These are phyloP conservation scores for Exsudoporus frostii DNA, from an alignment of 768 basidiomycete species.

Conservation along the genomic window DNA sequence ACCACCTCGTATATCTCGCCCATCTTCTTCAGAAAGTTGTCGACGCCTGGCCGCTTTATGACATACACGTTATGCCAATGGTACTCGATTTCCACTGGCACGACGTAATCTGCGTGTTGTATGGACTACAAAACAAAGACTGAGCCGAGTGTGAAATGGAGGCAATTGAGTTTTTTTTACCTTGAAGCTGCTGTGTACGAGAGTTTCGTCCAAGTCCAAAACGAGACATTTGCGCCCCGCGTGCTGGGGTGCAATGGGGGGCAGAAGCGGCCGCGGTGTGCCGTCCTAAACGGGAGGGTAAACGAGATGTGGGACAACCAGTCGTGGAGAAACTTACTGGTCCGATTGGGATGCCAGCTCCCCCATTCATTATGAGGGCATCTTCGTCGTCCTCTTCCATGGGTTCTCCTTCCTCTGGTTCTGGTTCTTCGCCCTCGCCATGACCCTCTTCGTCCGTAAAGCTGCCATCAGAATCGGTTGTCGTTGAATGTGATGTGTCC, in stretches of 20 bases:
- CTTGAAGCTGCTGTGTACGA: conserved; percentile 98
- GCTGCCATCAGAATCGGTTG: conserved; percentile 35
- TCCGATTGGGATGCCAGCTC: conserved; percentile 92
- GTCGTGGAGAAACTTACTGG: conserved; percentile 56
- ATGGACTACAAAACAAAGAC: conserved; percentile 61
- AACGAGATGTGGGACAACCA: background rate
- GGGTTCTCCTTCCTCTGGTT: conserved; percentile 56
- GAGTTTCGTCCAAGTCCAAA: conserved; percentile 94
- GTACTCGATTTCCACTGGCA: conserved; percentile 98
- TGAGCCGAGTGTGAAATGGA: conserved; percentile 10
- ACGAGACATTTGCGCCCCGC: conserved; percentile 92
- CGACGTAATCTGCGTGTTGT: conserved; percentile 93
- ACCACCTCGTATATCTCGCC: conserved; percentile 98
- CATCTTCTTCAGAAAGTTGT: conserved; percentile 96
- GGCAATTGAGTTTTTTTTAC: conserved; percentile 39
- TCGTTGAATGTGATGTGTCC: conserved; percentile 30
- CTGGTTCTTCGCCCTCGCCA: conserved; percentile 67
- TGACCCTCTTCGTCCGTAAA: conserved; percentile 64
- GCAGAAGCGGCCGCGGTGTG: conserved; percentile 79
- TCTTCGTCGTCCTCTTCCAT: conserved; percentile 86
- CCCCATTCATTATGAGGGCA: conserved; percentile 82
- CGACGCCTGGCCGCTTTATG: conserved; percentile 97
- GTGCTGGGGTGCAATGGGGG: conserved; percentile 76
- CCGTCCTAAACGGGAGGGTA: conserved; percentile 68
- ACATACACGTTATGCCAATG: conserved; percentile 99